Base-by-base conservation (phyloP, 2,329 filamentous ascomycete genomes). In the Magnaporthiopsis poae region DNA sequence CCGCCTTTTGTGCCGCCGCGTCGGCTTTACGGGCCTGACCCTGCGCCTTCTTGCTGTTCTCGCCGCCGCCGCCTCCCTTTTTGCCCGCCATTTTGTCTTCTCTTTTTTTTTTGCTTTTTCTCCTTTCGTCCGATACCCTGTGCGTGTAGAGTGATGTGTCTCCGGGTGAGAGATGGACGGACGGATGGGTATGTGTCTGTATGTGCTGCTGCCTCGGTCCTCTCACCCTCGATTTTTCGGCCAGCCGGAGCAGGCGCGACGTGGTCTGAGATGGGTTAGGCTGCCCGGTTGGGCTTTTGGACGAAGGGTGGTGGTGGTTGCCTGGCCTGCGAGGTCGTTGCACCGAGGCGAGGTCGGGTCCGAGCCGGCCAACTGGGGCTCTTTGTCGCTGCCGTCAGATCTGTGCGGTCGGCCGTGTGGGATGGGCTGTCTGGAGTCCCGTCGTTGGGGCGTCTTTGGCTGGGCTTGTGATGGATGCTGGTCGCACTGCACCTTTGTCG, bases 1-100 rank as follows among this genome's bases (percentile, higher is more conserved):
- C 91, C 68, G 88, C 84, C 79, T 98, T 98, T 67, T 84, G 80
- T 11, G 91, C 90, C 0, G 92, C 94, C 3, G 87, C 88, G 63
- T 97, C 92, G 69, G 92, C 92, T 83, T 99, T 98, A 79, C 92
- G 86, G 69, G 93, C 92, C 77, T 97, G 92, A 70, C 94, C 95
- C 11, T 89, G 86, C 2, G 80, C 92, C 82, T 98, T 98, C 80
- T 96, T 98, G 77, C 84, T 89, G 79, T 90, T 92, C 69, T 96
- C 92, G 66, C 90, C 90, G 65, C 90, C 90, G 65, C 36, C 11
- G 5, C 35, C 59, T 11, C 82, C 85, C 77, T 90, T 93, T 78
- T 90, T 91, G 72, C 84, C 85, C 35, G 82, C 88, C 90, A 93
- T 93, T 70, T 63, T 15, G 60, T 65, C n/a, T 66, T 18, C 21